phyloP scores from a whole-genome alignment of 2,329 filamentous ascomycete genomes.

The Calonectria henricotiae region DNA sequence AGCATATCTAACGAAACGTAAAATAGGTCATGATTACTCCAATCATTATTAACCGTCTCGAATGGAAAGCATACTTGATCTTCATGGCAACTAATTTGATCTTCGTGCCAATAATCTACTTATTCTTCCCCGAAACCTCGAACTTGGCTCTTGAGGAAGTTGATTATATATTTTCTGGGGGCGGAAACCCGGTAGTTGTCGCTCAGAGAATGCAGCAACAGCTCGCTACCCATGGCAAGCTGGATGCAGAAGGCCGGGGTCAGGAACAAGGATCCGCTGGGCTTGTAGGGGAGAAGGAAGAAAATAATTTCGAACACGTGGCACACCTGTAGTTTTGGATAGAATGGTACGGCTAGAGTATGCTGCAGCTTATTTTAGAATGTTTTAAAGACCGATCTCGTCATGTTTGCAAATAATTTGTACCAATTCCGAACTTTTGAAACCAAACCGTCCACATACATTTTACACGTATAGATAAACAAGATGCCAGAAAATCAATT shows the following conservation, averaged over 20 bases:
- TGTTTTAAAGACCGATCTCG: too few species aligned
- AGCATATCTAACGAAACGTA: not conserved
- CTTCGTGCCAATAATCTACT: slow-evolving; percentile 63
- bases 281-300: slow-evolving; percentile 7
- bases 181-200: slow-evolving; percentile 36
- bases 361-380: not conserved
- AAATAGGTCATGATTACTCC: slow-evolving; percentile 69
- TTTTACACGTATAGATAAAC: too few species aligned
- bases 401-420: too few species aligned
- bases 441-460: too few species aligned
- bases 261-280: not conserved
- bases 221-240: slow-evolving; percentile 29
- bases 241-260: slow-evolving; percentile 29
- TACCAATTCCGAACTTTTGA: too few species aligned
- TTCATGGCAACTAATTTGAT: slow-evolving; percentile 67
- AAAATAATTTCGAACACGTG: slow-evolving; percentile 20
- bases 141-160: slow-evolving; percentile 69
- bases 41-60: slow-evolving; percentile 63
- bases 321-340: not conserved
- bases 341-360: too few species aligned
- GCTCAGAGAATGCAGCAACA: slow-evolving; percentile 38
- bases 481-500: too few species aligned
- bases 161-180: slow-evolving; percentile 55
- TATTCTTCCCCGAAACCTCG: slow-evolving; percentile 70
- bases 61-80: slow-evolving; percentile 69